Conservation (phyloP, 1,284 basidiomycete species). For the Apiotrichum montevideense region DNA sequence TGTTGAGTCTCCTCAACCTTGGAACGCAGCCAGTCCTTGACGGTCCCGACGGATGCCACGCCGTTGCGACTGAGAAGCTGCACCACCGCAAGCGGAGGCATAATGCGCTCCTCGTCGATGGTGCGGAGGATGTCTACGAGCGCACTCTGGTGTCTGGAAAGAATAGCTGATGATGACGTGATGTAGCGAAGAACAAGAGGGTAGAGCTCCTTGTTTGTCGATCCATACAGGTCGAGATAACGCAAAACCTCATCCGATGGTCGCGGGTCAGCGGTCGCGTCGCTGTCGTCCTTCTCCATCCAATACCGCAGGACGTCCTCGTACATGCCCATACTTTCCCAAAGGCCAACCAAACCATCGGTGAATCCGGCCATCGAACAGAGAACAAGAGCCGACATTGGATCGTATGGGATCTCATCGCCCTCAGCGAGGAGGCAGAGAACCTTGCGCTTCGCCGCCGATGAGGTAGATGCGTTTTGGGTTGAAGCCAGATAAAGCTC, state of each 20-base stretch:
- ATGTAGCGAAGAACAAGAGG: constrained; percentile 84
- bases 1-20: constrained; percentile 65
- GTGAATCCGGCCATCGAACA: constrained; percentile 80
- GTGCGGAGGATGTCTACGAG: constrained; percentile 64
- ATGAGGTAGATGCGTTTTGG: constrained; percentile 63
- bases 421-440: constrained; percentile 59
- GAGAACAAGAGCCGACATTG: constrained; percentile 83
- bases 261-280: constrained; percentile 48
- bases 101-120: constrained; percentile 71
- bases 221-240: constrained; percentile 68
- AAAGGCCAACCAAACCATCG: constrained; percentile 76
- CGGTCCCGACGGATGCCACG: constrained; percentile 79
- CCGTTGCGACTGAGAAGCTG: constrained; percentile 79
- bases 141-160: constrained; percentile 65
- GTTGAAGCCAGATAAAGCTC: constrained; percentile 78
- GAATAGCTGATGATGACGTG: constrained; percentile 65
- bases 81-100: constrained; percentile 82
- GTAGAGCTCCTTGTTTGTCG: constrained; percentile 67
- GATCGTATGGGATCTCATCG: constrained; percentile 68
- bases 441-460: constrained; percentile 53
- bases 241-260: constrained; percentile 61
- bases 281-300: constrained; percentile 60
- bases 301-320: constrained; percentile 89
- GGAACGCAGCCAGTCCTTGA: constrained; percentile 79
- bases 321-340: constrained; percentile 92